Conservation (phyloP, 495 filamentous ascomycete species). For the Cairneyella variabilis region DNA sequence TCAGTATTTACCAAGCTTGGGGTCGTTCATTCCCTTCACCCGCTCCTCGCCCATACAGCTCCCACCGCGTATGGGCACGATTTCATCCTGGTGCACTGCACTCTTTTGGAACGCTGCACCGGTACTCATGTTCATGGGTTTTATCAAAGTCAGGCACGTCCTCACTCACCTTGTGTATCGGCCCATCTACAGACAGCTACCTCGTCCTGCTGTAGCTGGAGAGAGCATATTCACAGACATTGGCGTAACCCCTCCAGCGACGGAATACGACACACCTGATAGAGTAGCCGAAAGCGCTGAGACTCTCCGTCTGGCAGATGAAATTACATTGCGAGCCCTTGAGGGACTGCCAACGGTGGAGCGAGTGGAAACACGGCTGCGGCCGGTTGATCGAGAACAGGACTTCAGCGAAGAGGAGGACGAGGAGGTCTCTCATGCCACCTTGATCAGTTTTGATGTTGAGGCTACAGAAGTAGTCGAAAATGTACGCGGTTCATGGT, state of each 20-base stretch:
- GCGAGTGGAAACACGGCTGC: constrained; percentile 1
- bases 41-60: constrained; percentile 38
- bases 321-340: constrained; percentile 21
- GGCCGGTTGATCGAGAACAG: constrained; percentile 1
- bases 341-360: constrained; percentile 19
- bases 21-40: constrained; percentile 48
- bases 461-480: constrained; percentile 43
- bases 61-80: constrained; percentile 4
- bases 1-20: constrained; percentile 35
- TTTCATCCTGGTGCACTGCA: neutral
- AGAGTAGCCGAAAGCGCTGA: neutral
- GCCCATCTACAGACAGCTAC: constrained; percentile 21
- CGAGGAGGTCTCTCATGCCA: constrained; percentile 41
- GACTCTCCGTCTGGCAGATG: constrained; percentile 13
- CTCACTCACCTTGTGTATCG: constrained; percentile 16
- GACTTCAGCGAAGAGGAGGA: constrained; percentile 42
- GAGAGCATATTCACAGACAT: constrained; percentile 22
- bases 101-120: constrained; percentile 13
- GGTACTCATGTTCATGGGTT: constrained; percentile 16
- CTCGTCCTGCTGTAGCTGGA: constrained; percentile 18
- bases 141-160: constrained; percentile 16
- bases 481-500: constrained; percentile 43
- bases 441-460: constrained; percentile 55
- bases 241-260: neutral
- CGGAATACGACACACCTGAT: constrained; percentile 23